These are phyloP conservation scores for Pisolithus albus DNA, from an alignment of 768 basidiomycete species.

Conservation along the genomic window DNA sequence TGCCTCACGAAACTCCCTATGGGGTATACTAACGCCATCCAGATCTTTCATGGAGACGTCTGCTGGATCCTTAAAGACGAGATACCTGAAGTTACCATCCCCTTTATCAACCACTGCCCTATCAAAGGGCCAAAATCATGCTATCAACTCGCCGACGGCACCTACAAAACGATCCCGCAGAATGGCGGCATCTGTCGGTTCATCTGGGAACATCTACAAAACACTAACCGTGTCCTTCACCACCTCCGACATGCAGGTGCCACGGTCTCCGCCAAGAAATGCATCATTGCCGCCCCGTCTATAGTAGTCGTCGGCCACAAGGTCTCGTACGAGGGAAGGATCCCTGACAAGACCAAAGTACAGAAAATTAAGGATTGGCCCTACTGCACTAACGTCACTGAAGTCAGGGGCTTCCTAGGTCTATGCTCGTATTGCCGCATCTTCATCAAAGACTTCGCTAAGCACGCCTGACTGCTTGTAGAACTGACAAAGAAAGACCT, in stretches of 20 bases:
- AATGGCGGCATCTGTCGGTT: no score
- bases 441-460: slow-evolving; percentile 27
- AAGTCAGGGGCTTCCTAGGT: slow-evolving; percentile 26
- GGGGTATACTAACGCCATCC: no score
- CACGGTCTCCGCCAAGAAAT: slow-evolving; percentile 33
- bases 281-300: slow-evolving; percentile 21
- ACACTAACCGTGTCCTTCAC: no score
- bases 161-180: no score
- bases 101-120: no score
- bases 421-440: slow-evolving; percentile 18
- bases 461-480: slow-evolving; percentile 14
- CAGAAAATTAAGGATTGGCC: slow-evolving; percentile 29
- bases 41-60: no score
- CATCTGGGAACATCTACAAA: no score
- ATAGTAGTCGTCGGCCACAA: slow-evolving; percentile 31
- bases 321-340: slow-evolving; percentile 30
- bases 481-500: slow-evolving; percentile 21
- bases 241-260: slow-evolving; percentile 20
- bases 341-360: slow-evolving; percentile 21
- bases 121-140: no score
- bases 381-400: slow-evolving; percentile 6
- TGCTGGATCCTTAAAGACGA: no score
- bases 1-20: no score
- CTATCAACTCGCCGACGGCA: no score
- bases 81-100: no score